Base-by-base conservation (phyloP, 2,329 filamentous ascomycete species). In the Chalara sp. region DNA sequence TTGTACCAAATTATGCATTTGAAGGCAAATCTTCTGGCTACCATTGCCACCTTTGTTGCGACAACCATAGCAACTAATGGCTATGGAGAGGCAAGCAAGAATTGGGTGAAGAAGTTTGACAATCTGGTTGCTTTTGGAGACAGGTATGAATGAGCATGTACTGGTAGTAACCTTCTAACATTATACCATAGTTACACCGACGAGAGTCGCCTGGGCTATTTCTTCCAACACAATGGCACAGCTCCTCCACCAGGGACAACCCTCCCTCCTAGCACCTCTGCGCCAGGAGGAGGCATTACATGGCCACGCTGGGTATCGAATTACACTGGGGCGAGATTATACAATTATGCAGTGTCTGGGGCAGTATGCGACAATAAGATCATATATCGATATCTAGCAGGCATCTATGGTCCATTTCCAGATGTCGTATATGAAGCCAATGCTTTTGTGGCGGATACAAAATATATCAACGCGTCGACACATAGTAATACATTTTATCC, bases 331-430 rank as follows among this genome's bases (percentile, higher is more conserved):
- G 74, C 76, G 5, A 77, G 68, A 21, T 72, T 78, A 37, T 78
- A 76, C 68, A 80, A 89, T 67, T 89, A 90, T 67, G 87, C 87
- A 33, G 81, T 91, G 46, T 73, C 73, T 33, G 87, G 87, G 40
- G 86, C 86, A 5, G 81, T 83, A 1, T 91, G 86, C 68, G 85
- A 82, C 31, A 87, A 89, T 66, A 66, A 80, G 32, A 75, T 89
- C 53, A 77, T 83, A 1, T 74, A 76, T 10, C 79, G 84, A 6
- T 72, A 67, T 42, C 72, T 81, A 41, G 53, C 68, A 4, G 44
- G 63, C 10, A 79, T 84, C 62, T 69, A 77, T 51, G 70, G 66
- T 1, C 67, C 71, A 0, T 84, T 86, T 65, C 84, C 87, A 3
- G 77, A 81, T 1, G 76, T 86, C 1, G 62, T 78, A 0, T 84